Evolutionary conservation across 192 early-diverging fungal genomes (phyloP).

Genomic region (Entomortierella chlamydospora): DNA sequence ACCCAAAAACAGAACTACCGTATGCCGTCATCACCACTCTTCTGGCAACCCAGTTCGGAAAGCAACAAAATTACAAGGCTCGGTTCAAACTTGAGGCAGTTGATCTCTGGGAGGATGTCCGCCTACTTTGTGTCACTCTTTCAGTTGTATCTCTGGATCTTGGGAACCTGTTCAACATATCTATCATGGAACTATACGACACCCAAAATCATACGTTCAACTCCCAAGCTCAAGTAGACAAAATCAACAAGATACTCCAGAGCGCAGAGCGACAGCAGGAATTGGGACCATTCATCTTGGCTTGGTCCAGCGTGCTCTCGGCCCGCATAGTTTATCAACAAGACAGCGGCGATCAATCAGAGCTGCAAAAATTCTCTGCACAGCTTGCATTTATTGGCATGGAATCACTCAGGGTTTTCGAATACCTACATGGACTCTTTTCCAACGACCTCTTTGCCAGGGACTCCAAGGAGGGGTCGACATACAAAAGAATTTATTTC

Average conservation of each 20-base stretch:
- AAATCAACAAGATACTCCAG: slow-evolving; percentile 47
- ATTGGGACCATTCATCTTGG: slow-evolving; percentile 55
- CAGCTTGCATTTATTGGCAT: slow-evolving; percentile 33
- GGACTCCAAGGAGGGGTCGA: slow-evolving; percentile 8
- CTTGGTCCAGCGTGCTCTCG: slow-evolving; percentile 57
- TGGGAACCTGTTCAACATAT: slow-evolving; percentile 21
- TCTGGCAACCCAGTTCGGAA: slow-evolving; percentile 47
- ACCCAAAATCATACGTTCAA: slow-evolving; percentile 30
- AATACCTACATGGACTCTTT: slow-evolving; percentile 22
- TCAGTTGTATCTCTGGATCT: slow-evolving; percentile 49
- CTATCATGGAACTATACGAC: slow-evolving; percentile 9
- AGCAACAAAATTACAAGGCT: slow-evolving; percentile 39
- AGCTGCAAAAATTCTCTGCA: slow-evolving; percentile 4
- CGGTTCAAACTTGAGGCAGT: slow-evolving; percentile 46
- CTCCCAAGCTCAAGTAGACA: slow-evolving; percentile 20
- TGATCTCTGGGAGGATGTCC: slow-evolving; percentile 36
- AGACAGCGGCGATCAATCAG: neutral
- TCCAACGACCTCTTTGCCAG: slow-evolving; percentile 32
- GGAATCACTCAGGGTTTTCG: slow-evolving; percentile 30
- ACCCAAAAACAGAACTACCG: slow-evolving; percentile 47
- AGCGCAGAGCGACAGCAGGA: slow-evolving; percentile 39
- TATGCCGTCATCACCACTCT: slow-evolving; percentile 11
- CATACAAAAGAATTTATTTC: slow-evolving; percentile 38
- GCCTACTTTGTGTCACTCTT: slow-evolving; percentile 44
- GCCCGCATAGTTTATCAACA: slow-evolving; percentile 13